Conservation (phyloP, 2,329 filamentous ascomycete genomes). For the Colletotrichum spinosum region DNA sequence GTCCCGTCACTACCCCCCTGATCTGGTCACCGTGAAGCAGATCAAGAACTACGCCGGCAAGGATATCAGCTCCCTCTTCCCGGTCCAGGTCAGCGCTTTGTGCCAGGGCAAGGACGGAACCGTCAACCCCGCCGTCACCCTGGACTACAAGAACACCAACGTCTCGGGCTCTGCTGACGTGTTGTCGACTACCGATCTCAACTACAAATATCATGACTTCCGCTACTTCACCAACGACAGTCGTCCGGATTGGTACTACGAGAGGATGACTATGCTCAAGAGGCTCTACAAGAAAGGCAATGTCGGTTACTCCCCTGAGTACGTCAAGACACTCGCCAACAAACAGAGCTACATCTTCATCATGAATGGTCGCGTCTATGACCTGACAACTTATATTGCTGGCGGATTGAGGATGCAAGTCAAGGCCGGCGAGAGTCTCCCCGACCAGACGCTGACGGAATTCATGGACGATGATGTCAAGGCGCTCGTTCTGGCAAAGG, state of each 20-base stretch:
- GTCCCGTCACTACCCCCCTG: conserved; percentile 80
- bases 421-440: conserved; percentile 61
- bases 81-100: conserved; percentile 91
- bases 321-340: conserved; percentile 76
- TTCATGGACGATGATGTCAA: conserved; percentile 86
- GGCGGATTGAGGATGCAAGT: conserved; percentile 77
- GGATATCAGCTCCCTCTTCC: conserved; percentile 91
- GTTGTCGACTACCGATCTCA: conserved; percentile 71
- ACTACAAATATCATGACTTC: conserved; percentile 92
- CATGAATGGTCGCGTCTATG: conserved; percentile 84
- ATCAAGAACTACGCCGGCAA: conserved; percentile 86
- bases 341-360: conserved; percentile 78
- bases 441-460: conserved; percentile 67
- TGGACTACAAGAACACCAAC: conserved; percentile 87
- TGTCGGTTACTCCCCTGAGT: conserved; percentile 84
- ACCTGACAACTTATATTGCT: conserved; percentile 84
- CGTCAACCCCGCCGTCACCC: conserved; percentile 77
- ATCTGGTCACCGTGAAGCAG: conserved; percentile 63
- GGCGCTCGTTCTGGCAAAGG: conserved; percentile 78
- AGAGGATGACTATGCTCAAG: conserved; percentile 85
- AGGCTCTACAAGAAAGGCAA: conserved; percentile 86
- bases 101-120: conserved; percentile 80
- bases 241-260: conserved; percentile 90
- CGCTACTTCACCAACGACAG: conserved; percentile 84
- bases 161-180: conserved; percentile 74